Evolutionary conservation across 495 filamentous ascomycete genomes (phyloP).

Genomic region (Aspergillus hancockii): DNA sequence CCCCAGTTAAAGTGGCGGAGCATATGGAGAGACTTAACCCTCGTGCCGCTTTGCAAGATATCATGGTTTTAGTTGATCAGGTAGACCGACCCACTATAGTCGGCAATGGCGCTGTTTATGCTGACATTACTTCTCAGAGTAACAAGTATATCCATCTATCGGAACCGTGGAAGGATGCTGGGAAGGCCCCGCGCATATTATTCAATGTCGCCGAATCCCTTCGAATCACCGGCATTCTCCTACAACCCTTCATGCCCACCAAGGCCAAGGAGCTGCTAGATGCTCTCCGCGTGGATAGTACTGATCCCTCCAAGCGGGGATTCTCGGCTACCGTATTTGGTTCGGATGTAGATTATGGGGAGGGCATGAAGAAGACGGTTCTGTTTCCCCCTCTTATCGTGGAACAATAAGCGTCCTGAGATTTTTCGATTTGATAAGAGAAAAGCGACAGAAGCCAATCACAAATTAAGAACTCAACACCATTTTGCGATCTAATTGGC

Average conservation of each 20-base stretch:
- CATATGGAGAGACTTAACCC: slow-evolving; percentile 69
- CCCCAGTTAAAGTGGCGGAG: slow-evolving; percentile 43
- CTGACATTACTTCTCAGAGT: slow-evolving; percentile 47
- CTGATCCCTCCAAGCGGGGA: slow-evolving; percentile 48
- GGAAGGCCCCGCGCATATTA: slow-evolving; percentile 53
- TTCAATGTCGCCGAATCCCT: slow-evolving; percentile 76
- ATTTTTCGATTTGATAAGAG: slow-evolving; percentile 2
- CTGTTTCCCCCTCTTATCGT: slow-evolving; percentile 59
- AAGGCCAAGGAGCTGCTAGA: slow-evolving; percentile 76
- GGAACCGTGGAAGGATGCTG: slow-evolving; percentile 58
- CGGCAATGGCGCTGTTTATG: background rate
- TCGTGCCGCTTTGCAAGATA: slow-evolving; percentile 61
- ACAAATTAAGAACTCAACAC: background rate
- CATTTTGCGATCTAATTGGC: background rate
- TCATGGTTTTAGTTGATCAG: slow-evolving; percentile 63
- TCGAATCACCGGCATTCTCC: slow-evolving; percentile 75
- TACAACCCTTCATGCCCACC: slow-evolving; percentile 90
- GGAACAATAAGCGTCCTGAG: slow-evolving; percentile 38
- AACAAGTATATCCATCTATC: slow-evolving; percentile 66
- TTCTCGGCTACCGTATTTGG: slow-evolving; percentile 56
- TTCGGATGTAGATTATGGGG: slow-evolving; percentile 70
- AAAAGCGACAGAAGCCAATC: background rate
- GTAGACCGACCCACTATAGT: slow-evolving; percentile 31
- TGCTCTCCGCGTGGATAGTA: slow-evolving; percentile 66
- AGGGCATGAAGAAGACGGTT: slow-evolving; percentile 45